phyloP scores from a whole-genome alignment of 2,329 filamentous ascomycete genomes.

The Plenodomus lindquistii region DNA sequence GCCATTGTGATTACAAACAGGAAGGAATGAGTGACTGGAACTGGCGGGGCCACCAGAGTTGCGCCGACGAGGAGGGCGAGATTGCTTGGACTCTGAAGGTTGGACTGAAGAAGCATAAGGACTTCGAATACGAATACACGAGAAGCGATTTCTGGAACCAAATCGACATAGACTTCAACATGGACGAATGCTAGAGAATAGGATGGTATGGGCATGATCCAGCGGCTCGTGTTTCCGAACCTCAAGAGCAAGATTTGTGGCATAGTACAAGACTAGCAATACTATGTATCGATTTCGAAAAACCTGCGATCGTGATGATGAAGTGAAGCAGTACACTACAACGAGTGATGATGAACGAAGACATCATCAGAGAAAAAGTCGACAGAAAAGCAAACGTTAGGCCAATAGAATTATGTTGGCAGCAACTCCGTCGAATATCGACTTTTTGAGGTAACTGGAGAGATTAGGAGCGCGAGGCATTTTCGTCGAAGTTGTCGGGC shows the following conservation, averaged over 20 bases:
- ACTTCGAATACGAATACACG: neutral
- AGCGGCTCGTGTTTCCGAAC: no score
- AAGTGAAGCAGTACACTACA: no score
- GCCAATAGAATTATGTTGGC: neutral
- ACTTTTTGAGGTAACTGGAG: neutral
- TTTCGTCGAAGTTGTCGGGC: constrained; percentile 21
- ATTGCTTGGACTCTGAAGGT: neutral
- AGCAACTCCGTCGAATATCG: neutral
- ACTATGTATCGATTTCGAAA: no score
- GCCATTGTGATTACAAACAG: neutral
- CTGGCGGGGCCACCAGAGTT: neutral
- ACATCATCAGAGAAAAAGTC: neutral
- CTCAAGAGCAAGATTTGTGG: no score
- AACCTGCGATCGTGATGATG: neutral
- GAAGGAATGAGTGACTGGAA: neutral
- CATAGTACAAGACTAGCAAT: no score
- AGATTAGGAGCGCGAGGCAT: constrained; percentile 10
- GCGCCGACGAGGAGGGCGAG: neutral
- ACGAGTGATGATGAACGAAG: neutral
- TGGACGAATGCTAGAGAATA: neutral
- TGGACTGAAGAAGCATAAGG: neutral
- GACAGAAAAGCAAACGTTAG: neutral
- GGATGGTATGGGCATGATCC: neutral
- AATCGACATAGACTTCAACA: neutral
- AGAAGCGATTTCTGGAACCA: neutral